Percentiles rank a stretch among this genome's conserved stretches.
Conservation (phyloP, 2,329 filamentous ascomycete species). For the Apiospora kogelbergensis region DNA sequence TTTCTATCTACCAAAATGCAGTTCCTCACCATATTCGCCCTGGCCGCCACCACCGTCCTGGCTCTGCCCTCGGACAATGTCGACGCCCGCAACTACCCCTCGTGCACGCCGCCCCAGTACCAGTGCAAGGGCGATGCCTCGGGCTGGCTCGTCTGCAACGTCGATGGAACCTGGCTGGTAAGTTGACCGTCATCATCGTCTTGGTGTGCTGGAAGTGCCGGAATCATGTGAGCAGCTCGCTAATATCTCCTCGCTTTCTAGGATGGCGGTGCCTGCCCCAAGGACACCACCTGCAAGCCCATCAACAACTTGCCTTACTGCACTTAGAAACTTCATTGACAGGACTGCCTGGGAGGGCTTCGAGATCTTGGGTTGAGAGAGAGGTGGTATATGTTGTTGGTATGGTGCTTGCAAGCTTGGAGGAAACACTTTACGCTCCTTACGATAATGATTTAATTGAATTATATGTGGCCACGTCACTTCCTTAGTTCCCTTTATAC, state of each 20-base stretch:
- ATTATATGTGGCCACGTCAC: too few species aligned
- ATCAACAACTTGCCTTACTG: constrained; percentile 31
- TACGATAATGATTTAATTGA: not conserved
- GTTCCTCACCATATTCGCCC: constrained; percentile 22
- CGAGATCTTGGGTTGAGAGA: not conserved
- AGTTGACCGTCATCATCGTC: not conserved
- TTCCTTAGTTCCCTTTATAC: too few species aligned
- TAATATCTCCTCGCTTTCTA: constrained; percentile 11
- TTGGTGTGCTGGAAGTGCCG: too few species aligned
- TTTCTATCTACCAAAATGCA: constrained; percentile 21
- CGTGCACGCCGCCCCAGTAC: constrained; percentile 26
- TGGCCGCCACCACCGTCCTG: constrained; percentile 20
- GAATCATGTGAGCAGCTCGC: not conserved
- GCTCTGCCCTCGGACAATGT: constrained; percentile 13
- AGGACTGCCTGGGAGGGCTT: not conserved
- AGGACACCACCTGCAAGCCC: constrained; percentile 24
- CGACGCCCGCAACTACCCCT: not conserved
- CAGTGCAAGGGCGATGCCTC: constrained; percentile 27
- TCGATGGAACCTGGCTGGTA: constrained; percentile 27
- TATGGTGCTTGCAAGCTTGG: not conserved
- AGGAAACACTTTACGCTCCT: not conserved
- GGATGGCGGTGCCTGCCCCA: constrained; percentile 27
- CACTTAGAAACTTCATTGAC: constrained; percentile 12
- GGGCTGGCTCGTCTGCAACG: constrained; percentile 31
- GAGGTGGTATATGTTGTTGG: not conserved